Evolutionary conservation across 208 protist species (phyloP), one percentile per base, ranked within the genome.

Genomic region (Leishmania tarentolae): DNA sequence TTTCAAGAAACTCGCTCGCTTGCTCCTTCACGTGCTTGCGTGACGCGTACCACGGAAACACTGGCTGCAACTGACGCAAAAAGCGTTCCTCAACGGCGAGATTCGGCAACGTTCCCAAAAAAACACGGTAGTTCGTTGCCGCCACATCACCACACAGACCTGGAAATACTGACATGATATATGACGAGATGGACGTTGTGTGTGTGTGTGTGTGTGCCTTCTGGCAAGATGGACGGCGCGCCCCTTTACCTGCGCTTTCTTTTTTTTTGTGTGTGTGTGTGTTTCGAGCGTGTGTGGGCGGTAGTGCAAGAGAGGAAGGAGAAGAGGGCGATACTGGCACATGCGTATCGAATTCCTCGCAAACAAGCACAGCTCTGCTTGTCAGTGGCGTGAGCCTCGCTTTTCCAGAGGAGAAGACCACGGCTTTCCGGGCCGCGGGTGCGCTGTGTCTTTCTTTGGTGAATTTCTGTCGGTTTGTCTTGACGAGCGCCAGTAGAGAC

Each of bases 21-120:
- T 96, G 93, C 87, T 98, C 93, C 84, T 94, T 95, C 56, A 98
- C 91, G 37, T 90, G 92, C 83, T 94, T 95, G 50, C 95, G 91
- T 1, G 88, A 93, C 31, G 86, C 86, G 80, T 96, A 96, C 93
- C 95, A 98, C 63, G 95, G 86, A 80, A 92, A 91, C 19, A 98
- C 91, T 13, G 93, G 83, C 80, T 96, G 93, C 71, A 96, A 53
- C 65, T 98, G 93, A 5, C 95, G 85, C 24, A 96, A 77, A 73
- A 96, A 92, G 44, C 93, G 89, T 83, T 96, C 88, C 72, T 96
- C 92, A 72, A 98, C 83, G 6, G 87, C 81, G 6, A 95, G 86
- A 8, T 70, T 80, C 6, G 94, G 94, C 65, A 94, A 86, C 24
- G 93, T 91, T 28, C 95, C 95, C 40, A 98, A 86, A 68, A 96